Percentiles rank a stretch among this genome's conserved stretches.
Evolutionary conservation across 1,139 yeast genomes (phyloP).

Genomic region (Geotrichum restrictum): DNA sequence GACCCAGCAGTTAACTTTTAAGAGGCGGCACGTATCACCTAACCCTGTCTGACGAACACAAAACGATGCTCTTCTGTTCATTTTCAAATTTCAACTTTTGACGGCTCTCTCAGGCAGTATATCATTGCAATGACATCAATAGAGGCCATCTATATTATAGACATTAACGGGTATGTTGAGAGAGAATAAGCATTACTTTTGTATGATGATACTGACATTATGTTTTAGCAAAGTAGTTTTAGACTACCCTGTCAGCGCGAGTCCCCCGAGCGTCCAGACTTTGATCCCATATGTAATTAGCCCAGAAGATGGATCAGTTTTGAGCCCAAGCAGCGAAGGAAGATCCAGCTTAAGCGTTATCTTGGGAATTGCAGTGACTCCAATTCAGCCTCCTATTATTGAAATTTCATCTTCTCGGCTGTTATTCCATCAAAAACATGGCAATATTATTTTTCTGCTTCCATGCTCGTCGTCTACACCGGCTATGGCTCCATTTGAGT

Average conservation of each 20-base stretch:
- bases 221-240: constrained; percentile 46
- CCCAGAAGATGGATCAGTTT: constrained; percentile 22
- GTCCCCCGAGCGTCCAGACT: constrained; percentile 50
- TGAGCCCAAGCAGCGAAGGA: constrained; percentile 9
- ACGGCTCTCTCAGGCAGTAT: background rate
- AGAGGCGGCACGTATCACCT: background rate
- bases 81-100: background rate
- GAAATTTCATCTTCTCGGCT: constrained; percentile 36
- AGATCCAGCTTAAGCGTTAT: background rate
- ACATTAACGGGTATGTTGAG: constrained; percentile 48
- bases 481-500: constrained; percentile 53
- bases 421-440: constrained; percentile 34
- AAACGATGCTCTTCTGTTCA: background rate
- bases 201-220: no score
- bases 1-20: background rate
- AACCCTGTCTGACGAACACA: background rate
- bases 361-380: background rate
- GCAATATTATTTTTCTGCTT: constrained; percentile 33
- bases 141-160: constrained; percentile 65
- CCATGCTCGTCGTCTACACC: constrained; percentile 36
- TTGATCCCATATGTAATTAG: constrained; percentile 37
- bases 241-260: constrained; percentile 52
- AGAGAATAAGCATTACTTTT: no score
- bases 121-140: constrained; percentile 41
- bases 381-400: constrained; percentile 23